Conservation (phyloP, 2,329 filamentous ascomycete genomes). For the Phialemoniopsis sp. region DNA sequence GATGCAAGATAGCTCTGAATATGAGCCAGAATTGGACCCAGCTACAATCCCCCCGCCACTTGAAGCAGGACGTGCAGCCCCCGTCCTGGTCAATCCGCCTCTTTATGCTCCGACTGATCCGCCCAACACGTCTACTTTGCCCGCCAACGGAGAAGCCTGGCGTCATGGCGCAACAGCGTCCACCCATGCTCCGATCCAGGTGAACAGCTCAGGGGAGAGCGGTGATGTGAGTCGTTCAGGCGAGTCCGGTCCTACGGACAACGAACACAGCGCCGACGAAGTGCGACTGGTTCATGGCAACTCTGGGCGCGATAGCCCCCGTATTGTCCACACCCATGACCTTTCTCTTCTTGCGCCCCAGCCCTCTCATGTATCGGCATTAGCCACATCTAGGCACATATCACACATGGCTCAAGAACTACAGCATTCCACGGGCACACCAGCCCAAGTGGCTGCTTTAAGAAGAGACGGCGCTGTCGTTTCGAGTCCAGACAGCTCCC, state of each 20-base stretch:
- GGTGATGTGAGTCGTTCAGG: slow-evolving; percentile 36
- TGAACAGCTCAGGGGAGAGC: slow-evolving; percentile 31
- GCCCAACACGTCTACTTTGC: slow-evolving; percentile 2
- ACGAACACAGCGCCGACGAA: slow-evolving; percentile 26
- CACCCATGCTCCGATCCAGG: slow-evolving; percentile 1
- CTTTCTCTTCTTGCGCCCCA: slow-evolving; percentile 71
- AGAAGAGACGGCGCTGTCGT: slow-evolving; percentile 41
- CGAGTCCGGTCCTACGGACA: slow-evolving; percentile 31
- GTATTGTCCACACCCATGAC: slow-evolving; percentile 69
- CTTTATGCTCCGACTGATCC: not conserved
- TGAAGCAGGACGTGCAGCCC: slow-evolving; percentile 6
- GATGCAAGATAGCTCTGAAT: slow-evolving; percentile 29
- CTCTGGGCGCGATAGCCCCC: slow-evolving; percentile 29
- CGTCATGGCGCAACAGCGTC: not conserved
- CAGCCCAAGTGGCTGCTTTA: slow-evolving; percentile 55
- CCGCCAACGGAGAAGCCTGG: slow-evolving; percentile 7
- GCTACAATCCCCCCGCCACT: slow-evolving; percentile 13
- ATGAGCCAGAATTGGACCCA: slow-evolving; percentile 23
- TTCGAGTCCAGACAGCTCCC: slow-evolving; percentile 59
- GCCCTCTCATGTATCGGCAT: slow-evolving; percentile 63
- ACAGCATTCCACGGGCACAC: slow-evolving; percentile 30
- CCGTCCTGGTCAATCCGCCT: slow-evolving; percentile 1
- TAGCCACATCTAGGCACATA: slow-evolving; percentile 40
- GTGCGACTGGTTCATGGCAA: too few species aligned
- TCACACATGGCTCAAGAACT: slow-evolving; percentile 22